Conservation (phyloP, 1,284 basidiomycete species). For the Moesziomyces sp. region DNA sequence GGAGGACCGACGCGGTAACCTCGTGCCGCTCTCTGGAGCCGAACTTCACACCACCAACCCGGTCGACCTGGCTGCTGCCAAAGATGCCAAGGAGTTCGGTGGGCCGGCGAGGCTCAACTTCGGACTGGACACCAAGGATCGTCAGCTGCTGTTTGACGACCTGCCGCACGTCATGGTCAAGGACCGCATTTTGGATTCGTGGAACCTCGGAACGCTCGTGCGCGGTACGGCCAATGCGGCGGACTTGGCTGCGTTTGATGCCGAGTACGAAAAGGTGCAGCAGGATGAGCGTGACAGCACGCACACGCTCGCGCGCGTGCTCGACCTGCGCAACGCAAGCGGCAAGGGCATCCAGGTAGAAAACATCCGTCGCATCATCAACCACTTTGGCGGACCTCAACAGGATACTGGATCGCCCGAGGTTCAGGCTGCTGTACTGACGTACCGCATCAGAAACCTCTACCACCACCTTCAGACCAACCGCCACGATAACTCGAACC, state of each 20-base stretch:
- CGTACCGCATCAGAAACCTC: conserved; percentile 84
- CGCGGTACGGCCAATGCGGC: conserved; percentile 41
- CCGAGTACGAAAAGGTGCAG: conserved; percentile 47
- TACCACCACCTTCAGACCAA: conserved; percentile 77
- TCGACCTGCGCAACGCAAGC: conserved; percentile 88
- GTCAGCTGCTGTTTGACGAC: conserved; percentile 60
- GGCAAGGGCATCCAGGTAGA: conserved; percentile 84
- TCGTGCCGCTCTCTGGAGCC: conserved; percentile 32
- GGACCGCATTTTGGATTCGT: conserved; percentile 58
- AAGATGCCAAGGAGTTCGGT: conserved; percentile 26
- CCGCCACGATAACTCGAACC: conserved; percentile 82
- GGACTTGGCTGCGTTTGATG: conserved; percentile 49
- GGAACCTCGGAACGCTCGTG: conserved; percentile 41
- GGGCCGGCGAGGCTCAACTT: conserved; percentile 64
- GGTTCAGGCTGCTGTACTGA: conserved; percentile 89
- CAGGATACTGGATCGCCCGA: conserved; percentile 81
- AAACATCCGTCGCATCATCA: conserved; percentile 83
- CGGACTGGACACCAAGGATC: conserved; percentile 50
- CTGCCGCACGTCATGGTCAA: conserved; percentile 63
- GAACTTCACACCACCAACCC: conserved; percentile 3
- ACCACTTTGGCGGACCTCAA: conserved; percentile 75
- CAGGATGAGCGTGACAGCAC: conserved; percentile 74
- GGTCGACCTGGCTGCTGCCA: conserved; percentile 5
- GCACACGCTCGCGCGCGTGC: conserved; percentile 76
- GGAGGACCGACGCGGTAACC: conserved; percentile 62